phyloP scores from a whole-genome alignment of 2,329 filamentous ascomycete species.

The Talaromyces pinophilus region DNA sequence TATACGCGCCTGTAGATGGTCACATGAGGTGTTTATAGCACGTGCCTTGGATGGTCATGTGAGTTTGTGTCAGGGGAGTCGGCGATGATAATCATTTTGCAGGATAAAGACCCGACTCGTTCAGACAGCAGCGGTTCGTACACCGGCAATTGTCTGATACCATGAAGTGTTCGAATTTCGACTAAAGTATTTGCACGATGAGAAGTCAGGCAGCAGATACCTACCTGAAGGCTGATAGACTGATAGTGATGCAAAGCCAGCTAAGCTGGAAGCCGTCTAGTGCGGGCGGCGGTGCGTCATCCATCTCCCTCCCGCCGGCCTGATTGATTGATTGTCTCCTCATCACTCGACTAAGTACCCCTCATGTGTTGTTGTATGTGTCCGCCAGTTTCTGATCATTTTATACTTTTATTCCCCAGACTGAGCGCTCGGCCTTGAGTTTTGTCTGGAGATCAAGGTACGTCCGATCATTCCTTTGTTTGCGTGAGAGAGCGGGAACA shows the following conservation, averaged over 20 bases:
- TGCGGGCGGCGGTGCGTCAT: conserved; percentile 15
- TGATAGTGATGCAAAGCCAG: not conserved
- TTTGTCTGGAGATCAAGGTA: not conserved
- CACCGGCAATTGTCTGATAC: not conserved
- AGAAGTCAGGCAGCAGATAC: conserved; percentile 5
- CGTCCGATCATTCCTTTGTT: not conserved
- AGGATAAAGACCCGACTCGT: not conserved
- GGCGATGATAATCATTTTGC: not conserved
- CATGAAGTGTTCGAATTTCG: not conserved
- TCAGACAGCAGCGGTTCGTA: not conserved
- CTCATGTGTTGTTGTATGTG: conserved; percentile 8
- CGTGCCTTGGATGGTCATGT: not conserved
- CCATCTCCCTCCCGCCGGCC: not conserved
- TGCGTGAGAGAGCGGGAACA: not conserved
- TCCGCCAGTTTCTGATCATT: conserved; percentile 29
- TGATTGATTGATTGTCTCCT: conserved; percentile 1
- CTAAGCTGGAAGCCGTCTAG: conserved; percentile 6
- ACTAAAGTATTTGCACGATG: not conserved
- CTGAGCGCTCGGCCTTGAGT: not conserved
- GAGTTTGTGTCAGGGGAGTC: not conserved
- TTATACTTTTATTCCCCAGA: not conserved
- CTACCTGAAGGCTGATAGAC: not conserved
- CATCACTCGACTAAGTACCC: not conserved
- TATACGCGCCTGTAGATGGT: not conserved
- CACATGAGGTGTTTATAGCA: not conserved